Base-by-base conservation (phyloP, 805 yeast genomes). In the Metschnikowia arizonensis region DNA sequence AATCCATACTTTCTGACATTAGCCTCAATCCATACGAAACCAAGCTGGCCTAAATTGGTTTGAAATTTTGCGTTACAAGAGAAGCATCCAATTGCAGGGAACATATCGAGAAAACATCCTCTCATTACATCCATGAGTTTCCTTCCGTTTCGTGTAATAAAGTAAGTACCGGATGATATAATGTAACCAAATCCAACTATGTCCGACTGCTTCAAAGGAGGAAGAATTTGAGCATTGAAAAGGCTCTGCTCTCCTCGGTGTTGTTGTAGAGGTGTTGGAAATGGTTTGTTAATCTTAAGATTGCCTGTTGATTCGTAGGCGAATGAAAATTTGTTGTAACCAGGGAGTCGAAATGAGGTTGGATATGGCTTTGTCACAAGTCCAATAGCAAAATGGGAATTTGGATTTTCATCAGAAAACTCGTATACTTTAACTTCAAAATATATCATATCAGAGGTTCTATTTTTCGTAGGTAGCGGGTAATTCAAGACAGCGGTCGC, bases 231-330 rank as follows among this genome's bases (percentile, higher is more conserved):
- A 11, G 77, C 76, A 54, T 71, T 71, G 44, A 51, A 68, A 5
- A 67, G 59, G 46, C 76, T 70, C 36, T 66, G 61, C n/a, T 61
- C 66, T 2, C 68, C 72, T 28, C 51, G 53, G 52, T 71, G 74
- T 48, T 71, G 76, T 47, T 71, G 76, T 21, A 63, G 56, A 2
- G 76, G 74, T 1, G 75, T 68, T 1, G 76, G 71, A 39, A 82
- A 78, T 18, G 88, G 87, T 55, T 77, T 77, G 56, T 81, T 83
- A 40, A 85, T 76, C 50, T 87, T 72, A 45, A 84, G 65, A 48
- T 81, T 77, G 1, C 95, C 95, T 4, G 81, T 78, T 2, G 86
- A 77, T 60, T 85, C 91, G 58, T 85, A 80, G 2, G 85, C 85
- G 40, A 86, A 72, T 0, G 89, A 82, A 56, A 82, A 83, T 40